Evolutionary conservation across 768 basidiomycete genomes (phyloP), one percentile per base, ranked within the genome.

Genomic region (Agaricus sinodeliciosus): DNA sequence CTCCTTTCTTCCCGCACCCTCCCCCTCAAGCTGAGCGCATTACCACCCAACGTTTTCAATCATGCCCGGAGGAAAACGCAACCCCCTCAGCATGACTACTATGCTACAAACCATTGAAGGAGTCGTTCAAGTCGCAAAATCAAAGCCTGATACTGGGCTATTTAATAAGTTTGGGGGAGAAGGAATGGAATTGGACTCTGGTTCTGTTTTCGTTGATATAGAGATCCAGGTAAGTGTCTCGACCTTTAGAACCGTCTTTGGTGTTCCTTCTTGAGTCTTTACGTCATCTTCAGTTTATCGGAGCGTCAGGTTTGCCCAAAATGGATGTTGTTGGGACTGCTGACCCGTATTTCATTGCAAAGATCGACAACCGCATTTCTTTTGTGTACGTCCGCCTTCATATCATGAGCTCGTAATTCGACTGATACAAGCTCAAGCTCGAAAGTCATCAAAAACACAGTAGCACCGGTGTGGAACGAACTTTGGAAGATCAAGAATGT

Each of bases 391-490:
- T 72, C n/a, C 11, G 15, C 9, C 16, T 45, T 7, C 31, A 31
- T 31, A 11, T 31, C 8, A 7, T 11, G 11, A 31, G 31, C 11
- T 11, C 11, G 11, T 31, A 1, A 5, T 31, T 31, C 2, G 31
- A 31, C 31, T 31, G 11, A 31, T 31, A 31, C 31, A 11, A 8
- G 3, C 6, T 31, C 3, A 31, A 90, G 88, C 39, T 90, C 88
- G 0, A 78, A 81, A 0, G 82, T 90, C 9, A 73, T 84, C 58
- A 49, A 66, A 11, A 70, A 79, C 43, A 82, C 80, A 6, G 64
- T 81, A 16, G 58, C 69, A 0, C 88, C 88, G 0, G 81, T 86
- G 16, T 90, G 87, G 87, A 84, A 90, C 59, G 87, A 88, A 61
- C 56, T 72, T 8, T 90, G 88, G 88, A 68, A 70, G 31, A 67